Evolutionary conservation across 768 basidiomycete genomes (phyloP).

Genomic region (Rhizopogon vesiculosus): DNA sequence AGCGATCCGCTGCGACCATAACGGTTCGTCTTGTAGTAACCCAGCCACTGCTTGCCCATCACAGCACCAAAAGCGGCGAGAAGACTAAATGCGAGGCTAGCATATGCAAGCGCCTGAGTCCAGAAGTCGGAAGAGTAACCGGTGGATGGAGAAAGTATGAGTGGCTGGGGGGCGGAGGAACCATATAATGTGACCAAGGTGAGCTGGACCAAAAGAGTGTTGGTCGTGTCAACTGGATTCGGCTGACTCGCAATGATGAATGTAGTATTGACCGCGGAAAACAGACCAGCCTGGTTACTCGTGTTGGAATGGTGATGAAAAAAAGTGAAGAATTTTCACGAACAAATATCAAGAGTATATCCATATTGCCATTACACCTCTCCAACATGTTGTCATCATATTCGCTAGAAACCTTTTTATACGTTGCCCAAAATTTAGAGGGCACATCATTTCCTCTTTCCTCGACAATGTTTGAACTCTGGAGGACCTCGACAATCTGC

Average conservation of each 20-base stretch:
- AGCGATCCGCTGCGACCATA: neutral
- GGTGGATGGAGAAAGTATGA: no score
- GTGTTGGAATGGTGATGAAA: neutral
- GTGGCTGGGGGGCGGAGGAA: no score
- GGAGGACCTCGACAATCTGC: no score
- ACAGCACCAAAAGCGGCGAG: slow-evolving; percentile 5
- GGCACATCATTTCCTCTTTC: no score
- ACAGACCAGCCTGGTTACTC: no score
- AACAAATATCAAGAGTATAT: slow-evolving; percentile 5
- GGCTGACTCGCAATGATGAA: neutral
- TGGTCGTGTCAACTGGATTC: neutral
- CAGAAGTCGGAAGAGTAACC: neutral
- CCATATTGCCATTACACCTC: neutral
- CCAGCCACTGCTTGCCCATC: slow-evolving; percentile 2
- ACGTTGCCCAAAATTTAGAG: neutral
- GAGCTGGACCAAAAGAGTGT: no score
- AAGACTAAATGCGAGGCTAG: slow-evolving; percentile 2
- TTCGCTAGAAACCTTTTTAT: neutral
- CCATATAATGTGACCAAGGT: no score
- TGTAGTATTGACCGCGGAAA: neutral
- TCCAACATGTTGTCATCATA: neutral
- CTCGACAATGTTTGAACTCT: no score
- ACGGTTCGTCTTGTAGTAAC: neutral
- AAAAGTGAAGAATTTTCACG: neutral
- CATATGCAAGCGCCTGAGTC: slow-evolving; percentile 8